Conservation (phyloP, 495 filamentous ascomycete genomes). For the Penicillium mononematosum region DNA sequence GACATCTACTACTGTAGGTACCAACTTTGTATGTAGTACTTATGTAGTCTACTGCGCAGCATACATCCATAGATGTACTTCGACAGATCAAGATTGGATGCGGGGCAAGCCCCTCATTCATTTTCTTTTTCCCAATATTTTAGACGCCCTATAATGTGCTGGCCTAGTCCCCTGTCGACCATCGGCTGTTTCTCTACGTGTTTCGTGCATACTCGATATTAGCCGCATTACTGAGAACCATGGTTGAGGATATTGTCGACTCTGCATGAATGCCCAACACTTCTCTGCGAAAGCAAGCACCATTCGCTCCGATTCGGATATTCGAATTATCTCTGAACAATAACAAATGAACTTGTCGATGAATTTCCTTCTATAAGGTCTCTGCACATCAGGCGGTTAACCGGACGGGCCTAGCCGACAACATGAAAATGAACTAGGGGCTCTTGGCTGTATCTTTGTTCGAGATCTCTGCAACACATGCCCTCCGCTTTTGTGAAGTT, state of each 20-base stretch:
- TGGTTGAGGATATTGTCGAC: constrained; percentile 18
- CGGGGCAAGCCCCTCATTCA: constrained; percentile 6
- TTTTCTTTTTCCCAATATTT: not conserved
- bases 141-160: constrained; percentile 7
- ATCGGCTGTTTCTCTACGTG: constrained; percentile 14
- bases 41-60: constrained; percentile 9
- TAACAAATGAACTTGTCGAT: not conserved
- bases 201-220: constrained; percentile 12
- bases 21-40: not conserved
- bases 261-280: constrained; percentile 27
- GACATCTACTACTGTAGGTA: constrained; percentile 3
- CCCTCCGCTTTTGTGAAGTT: not conserved
- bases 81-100: constrained; percentile 8
- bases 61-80: constrained; percentile 4
- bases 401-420: constrained; percentile 8
- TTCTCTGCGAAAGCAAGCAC: constrained; percentile 11
- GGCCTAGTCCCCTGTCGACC: constrained; percentile 12
- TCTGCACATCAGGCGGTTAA: constrained; percentile 11
- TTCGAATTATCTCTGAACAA: not conserved
- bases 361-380: constrained; percentile 6
- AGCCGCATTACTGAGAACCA: constrained; percentile 28
- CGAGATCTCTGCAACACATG: constrained; percentile 8
- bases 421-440: not conserved
- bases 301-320: not conserved
- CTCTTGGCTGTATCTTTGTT: constrained; percentile 9